Evolutionary conservation across 176 grass and related monocot genomes (phyloP).

Genomic region (Musa acuminata): DNA sequence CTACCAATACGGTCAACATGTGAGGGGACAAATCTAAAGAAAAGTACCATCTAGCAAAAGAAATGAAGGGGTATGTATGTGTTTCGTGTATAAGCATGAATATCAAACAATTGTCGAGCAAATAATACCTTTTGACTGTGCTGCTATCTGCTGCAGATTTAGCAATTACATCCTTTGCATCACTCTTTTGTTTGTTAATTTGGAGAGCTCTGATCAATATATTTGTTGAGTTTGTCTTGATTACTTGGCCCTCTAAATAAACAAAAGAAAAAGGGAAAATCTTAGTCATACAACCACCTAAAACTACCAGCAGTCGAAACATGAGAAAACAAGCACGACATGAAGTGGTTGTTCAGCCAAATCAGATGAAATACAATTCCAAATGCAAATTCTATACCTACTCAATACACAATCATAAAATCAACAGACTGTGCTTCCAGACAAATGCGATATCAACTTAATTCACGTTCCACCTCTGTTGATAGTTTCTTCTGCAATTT

Average conservation of each 20-base stretch:
- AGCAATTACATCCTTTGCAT: slow-evolving; percentile 41
- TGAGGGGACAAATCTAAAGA: too few species aligned
- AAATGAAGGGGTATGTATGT: neutral
- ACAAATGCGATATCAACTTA: too few species aligned
- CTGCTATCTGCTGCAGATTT: slow-evolving; percentile 27
- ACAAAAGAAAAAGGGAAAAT: slow-evolving; percentile 19
- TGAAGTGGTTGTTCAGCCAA: too few species aligned
- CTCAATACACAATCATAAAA: too few species aligned
- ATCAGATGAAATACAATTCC: too few species aligned
- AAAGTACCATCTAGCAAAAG: too few species aligned
- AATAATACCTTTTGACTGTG: slow-evolving; percentile 55
- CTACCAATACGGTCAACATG: too few species aligned
- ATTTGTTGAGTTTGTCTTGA: slow-evolving; percentile 67
- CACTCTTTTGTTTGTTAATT: slow-evolving; percentile 62
- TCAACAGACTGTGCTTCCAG: too few species aligned
- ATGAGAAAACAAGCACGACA: too few species aligned
- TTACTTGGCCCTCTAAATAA: slow-evolving; percentile 65
- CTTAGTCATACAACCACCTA: neutral
- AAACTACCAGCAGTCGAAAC: neutral
- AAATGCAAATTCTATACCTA: too few species aligned
- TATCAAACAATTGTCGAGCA: neutral
- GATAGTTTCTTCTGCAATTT: too few species aligned
- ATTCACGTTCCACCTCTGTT: too few species aligned
- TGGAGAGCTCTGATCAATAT: slow-evolving; percentile 92
- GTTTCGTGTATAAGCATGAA: neutral